These are phyloP conservation scores for Carpinus fangiana DNA, from an alignment of 306 rosid genomes.

Conservation along the genomic window DNA sequence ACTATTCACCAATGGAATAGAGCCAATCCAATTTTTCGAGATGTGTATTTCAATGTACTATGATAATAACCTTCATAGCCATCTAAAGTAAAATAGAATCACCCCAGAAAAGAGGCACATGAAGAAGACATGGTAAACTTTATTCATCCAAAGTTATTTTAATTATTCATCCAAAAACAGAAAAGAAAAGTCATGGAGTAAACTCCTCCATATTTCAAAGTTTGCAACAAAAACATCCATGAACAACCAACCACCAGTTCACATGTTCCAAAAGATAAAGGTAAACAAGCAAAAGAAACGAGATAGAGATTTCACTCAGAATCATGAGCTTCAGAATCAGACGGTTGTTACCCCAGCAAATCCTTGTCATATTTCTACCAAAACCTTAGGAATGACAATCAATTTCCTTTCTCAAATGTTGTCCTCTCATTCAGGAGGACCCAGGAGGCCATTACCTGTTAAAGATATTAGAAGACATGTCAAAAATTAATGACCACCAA, in stretches of 20 bases:
- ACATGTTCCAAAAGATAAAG: neutral
- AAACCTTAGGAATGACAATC: neutral
- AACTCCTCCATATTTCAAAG: neutral
- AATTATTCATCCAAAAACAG: too few relatives aligned
- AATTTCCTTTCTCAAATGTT: neutral
- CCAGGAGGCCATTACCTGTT: constrained; percentile 26
- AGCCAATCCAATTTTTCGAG: neutral
- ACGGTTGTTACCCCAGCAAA: neutral
- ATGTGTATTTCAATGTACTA: neutral
- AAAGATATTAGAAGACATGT: neutral
- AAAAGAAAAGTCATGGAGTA: neutral
- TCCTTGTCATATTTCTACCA: constrained; percentile 3
- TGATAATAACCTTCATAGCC: neutral
- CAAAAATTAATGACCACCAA: neutral
- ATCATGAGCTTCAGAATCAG: neutral
- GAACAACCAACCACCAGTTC: constrained; percentile 1
- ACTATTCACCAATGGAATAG: neutral
- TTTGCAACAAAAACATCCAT: constrained; percentile 7
- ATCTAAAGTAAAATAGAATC: neutral
- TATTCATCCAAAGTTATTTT: too few relatives aligned
- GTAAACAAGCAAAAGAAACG: neutral
- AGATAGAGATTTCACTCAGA: neutral
- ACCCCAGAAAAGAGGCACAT: neutral
- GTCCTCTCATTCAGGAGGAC: neutral
- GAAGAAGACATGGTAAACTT: neutral